Conservation (phyloP, 2,329 filamentous ascomycete species). For the Blastomyces parvus region DNA sequence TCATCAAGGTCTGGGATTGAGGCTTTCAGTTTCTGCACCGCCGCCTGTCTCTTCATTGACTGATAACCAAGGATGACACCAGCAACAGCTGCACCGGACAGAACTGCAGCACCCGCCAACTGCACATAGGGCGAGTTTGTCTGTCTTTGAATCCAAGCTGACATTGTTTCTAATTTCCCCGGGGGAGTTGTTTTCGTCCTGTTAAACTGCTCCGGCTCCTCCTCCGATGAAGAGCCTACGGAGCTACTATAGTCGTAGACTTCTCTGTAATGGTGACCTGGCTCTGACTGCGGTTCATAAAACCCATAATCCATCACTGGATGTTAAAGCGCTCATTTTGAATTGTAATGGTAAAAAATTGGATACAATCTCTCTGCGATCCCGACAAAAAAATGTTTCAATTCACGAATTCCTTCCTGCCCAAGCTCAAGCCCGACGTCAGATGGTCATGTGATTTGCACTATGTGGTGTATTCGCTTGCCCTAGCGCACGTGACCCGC, state of each 20-base stretch:
- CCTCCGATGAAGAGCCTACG: neutral
- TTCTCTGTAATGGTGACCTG: neutral
- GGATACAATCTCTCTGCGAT: neutral
- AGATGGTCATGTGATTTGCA: neutral
- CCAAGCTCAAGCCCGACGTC: neutral
- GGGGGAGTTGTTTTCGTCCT: neutral
- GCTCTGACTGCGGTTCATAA: neutral
- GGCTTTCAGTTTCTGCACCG: constrained; percentile 49
- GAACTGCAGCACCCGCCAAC: constrained; percentile 35
- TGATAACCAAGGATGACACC: constrained; percentile 50
- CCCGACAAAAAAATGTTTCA: neutral
- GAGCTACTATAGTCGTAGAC: neutral
- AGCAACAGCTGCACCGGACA: constrained; percentile 37
- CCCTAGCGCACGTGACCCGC: too few relatives aligned
- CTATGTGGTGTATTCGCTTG: neutral
- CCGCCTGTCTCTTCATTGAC: constrained; percentile 45
- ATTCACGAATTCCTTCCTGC: neutral
- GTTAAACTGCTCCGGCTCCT: neutral
- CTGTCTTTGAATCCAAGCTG: constrained; percentile 38
- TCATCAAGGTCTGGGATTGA: constrained; percentile 49
- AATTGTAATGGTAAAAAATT: neutral
- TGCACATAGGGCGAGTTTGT: constrained; percentile 34
- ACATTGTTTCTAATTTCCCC: constrained; percentile 24
- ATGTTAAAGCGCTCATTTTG: neutral
- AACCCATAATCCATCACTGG: constrained; percentile 1